phyloP scores from a whole-genome alignment of 768 basidiomycete species.

The Tricholomella constricta region DNA sequence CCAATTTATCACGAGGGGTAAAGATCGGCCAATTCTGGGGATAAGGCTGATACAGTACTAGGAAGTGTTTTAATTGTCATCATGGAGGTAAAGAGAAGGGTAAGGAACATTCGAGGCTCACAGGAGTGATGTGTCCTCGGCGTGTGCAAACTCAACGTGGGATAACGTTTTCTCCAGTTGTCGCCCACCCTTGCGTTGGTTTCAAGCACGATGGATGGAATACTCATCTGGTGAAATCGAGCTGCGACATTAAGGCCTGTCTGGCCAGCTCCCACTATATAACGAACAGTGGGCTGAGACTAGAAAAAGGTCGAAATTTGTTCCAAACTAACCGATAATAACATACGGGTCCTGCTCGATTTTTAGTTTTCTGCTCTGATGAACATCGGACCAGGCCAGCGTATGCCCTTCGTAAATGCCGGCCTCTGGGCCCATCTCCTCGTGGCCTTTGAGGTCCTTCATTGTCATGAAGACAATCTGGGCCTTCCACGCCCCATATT shows the following conservation, averaged over 20 bases:
- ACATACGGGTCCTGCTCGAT: conserved; percentile 43
- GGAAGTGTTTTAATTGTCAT: too few species aligned
- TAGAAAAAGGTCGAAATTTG: neutral
- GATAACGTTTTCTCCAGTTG: conserved; percentile 60
- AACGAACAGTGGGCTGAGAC: conserved; percentile 27
- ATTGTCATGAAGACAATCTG: conserved; percentile 34
- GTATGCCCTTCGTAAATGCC: conserved; percentile 37
- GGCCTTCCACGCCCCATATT: conserved; percentile 34
- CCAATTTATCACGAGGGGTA: conserved; percentile 43
- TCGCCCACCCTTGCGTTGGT: conserved; percentile 56
- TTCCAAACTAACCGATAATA: conserved; percentile 34
- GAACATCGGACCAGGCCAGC: conserved; percentile 36
- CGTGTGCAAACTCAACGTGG: conserved; percentile 43
- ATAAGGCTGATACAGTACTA: conserved; percentile 42
- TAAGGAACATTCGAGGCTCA: too few species aligned
- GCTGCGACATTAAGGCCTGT: conserved; percentile 63
- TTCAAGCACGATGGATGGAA: conserved; percentile 59
- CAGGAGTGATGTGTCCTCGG: conserved; percentile 18
- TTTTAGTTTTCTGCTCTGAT: conserved; percentile 30
- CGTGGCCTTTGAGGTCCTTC: conserved; percentile 35
- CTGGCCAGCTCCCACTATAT: conserved; percentile 63
- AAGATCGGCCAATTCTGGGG: conserved; percentile 43
- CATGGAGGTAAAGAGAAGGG: too few species aligned
- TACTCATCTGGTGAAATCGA: conserved; percentile 55
- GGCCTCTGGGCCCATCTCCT: conserved; percentile 32